A percentile compares a stretch with the other conserved stretches of the same genome.
Evolutionary conservation across 208 protist species (phyloP).

Genomic region (Trypanosoma scelopori): DNA sequence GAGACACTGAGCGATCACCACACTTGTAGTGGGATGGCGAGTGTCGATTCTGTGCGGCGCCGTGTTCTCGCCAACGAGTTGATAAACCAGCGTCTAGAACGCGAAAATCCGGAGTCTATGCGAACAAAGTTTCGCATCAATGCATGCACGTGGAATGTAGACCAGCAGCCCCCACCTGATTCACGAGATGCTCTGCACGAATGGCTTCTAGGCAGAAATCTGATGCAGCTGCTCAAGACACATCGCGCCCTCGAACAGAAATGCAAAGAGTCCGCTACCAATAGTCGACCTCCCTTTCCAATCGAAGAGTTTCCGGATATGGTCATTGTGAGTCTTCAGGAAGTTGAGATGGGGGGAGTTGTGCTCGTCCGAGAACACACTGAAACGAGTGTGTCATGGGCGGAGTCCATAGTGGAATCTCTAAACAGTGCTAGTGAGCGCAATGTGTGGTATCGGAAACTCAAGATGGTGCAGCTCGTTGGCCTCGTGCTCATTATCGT

Average conservation of each 20-base stretch:
- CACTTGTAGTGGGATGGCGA: not conserved
- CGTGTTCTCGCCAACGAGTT: slow-evolving; percentile 10
- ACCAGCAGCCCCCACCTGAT: slow-evolving; percentile 50
- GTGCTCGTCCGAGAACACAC: slow-evolving; percentile 78
- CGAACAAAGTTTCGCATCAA: slow-evolving; percentile 45
- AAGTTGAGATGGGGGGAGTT: slow-evolving; percentile 81
- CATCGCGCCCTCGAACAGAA: slow-evolving; percentile 32
- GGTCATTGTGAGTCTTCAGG: slow-evolving; percentile 77
- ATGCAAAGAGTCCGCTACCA: slow-evolving; percentile 5
- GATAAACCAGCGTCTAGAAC: slow-evolving; percentile 2
- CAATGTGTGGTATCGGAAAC: slow-evolving; percentile 48
- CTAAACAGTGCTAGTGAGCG: slow-evolving; percentile 43
- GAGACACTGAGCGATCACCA: not conserved
- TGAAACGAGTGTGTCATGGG: slow-evolving; percentile 54
- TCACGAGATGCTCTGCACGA: slow-evolving; percentile 32
- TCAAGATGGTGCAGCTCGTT: slow-evolving; percentile 77
- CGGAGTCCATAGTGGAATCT: slow-evolving; percentile 57
- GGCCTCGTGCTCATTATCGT: slow-evolving; percentile 78
- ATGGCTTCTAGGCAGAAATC: slow-evolving; percentile 53
- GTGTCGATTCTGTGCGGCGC: not conserved
- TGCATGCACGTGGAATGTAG: slow-evolving; percentile 81
- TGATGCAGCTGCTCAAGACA: slow-evolving; percentile 32
- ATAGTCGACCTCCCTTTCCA: slow-evolving; percentile 2
- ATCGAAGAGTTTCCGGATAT: slow-evolving; percentile 68
- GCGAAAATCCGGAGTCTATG: slow-evolving; percentile 10